Conservation (phyloP, 2,329 filamentous ascomycete species). For the Trichoderma koningii region DNA sequence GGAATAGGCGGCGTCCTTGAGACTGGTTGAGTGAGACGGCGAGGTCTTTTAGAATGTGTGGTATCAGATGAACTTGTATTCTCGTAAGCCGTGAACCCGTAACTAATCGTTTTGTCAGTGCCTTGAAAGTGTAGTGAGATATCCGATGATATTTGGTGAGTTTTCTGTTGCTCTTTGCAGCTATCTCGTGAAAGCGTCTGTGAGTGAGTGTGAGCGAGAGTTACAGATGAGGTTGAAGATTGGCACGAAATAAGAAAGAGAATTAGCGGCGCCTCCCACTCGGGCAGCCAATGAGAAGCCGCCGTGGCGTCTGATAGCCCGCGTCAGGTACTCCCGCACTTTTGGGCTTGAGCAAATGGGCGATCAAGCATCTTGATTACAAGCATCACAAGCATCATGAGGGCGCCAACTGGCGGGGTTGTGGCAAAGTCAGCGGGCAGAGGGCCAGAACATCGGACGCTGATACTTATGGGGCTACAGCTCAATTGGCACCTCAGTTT, state of each 20-base stretch:
- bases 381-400: too few species aligned
- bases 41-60: neutral
- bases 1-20: neutral
- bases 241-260: neutral
- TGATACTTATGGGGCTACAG: neutral
- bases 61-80: too few species aligned
- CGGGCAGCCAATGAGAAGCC: neutral
- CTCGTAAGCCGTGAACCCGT: too few species aligned
- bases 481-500: neutral
- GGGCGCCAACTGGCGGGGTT: conserved; percentile 15
- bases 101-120: too few species aligned
- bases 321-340: neutral
- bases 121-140: too few species aligned
- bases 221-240: conserved; percentile 6
- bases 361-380: neutral
- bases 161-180: neutral
- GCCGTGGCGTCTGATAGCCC: neutral
- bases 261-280: too few species aligned
- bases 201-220: neutral
- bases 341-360: neutral
- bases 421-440: neutral
- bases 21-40: neutral
- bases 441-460: neutral
- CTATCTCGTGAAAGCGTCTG: neutral
- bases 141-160: too few species aligned